phyloP scores from a whole-genome alignment of 192 early-diverging fungal genomes.

The Mortierella hygrophila region DNA sequence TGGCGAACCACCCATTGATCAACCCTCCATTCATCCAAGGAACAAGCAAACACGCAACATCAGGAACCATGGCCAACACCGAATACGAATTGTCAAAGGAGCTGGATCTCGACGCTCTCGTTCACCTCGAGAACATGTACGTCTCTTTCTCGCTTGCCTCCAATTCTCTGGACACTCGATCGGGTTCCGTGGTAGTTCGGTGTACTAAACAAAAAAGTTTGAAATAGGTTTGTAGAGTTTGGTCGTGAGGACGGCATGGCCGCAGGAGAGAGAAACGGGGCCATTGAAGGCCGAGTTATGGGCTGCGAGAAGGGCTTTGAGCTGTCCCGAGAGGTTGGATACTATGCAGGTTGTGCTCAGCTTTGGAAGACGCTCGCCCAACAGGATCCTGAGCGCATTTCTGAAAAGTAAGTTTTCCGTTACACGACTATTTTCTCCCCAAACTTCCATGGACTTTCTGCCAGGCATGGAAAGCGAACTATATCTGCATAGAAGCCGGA shows the following conservation, averaged over 20 bases:
- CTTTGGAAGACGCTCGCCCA: conserved; percentile 58
- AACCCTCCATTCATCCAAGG: neutral
- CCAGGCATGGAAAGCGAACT: neutral
- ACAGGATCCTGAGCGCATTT: conserved; percentile 45
- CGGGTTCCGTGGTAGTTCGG: neutral
- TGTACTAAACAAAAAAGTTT: neutral
- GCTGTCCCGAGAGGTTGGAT: conserved; percentile 66
- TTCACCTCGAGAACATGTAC: conserved; percentile 66
- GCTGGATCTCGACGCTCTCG: conserved; percentile 59
- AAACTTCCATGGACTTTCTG: neutral
- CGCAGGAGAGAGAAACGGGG: conserved; percentile 62
- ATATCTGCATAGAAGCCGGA: neutral
- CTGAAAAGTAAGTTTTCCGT: conserved; percentile 57
- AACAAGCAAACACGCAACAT: neutral
- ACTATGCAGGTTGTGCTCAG: conserved; percentile 64
- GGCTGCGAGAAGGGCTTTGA: conserved; percentile 71
- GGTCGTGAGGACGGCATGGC: conserved; percentile 66
- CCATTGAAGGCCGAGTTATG: conserved; percentile 66
- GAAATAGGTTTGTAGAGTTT: conserved; percentile 67
- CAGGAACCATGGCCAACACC: conserved; percentile 12
- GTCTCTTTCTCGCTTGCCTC: neutral
- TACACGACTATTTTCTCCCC: neutral
- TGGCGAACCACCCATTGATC: neutral
- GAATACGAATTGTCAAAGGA: conserved; percentile 49
- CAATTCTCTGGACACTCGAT: neutral